Base-by-base conservation (phyloP, 2,329 filamentous ascomycete species). In the Lachnellula suecica region DNA sequence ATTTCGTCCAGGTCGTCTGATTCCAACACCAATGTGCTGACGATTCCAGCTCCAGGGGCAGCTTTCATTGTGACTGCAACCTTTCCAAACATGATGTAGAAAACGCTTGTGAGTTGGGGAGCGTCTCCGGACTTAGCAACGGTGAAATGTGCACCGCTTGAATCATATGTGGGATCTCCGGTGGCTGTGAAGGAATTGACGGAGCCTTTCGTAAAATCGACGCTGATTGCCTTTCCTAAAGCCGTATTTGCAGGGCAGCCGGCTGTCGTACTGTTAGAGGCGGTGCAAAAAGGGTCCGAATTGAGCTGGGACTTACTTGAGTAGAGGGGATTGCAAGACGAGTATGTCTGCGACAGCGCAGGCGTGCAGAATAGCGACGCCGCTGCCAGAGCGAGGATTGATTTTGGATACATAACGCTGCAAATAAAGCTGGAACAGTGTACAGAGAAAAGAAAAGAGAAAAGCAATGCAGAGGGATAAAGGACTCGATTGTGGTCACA, bases 41-140 rank as follows among this genome's bases (percentile, higher is more conserved):
- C 92, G 63, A 99, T 97, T 54, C 94, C 94, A 9, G 83, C 85
- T 7, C 94, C 94, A 0, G 91, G 87, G 9, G 94, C 91, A 23
- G 90, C 85, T 72, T 93, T 92, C 76, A 97, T 80, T 27, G 83
- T 86, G 61, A 92, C 83, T 60, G 96, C 88, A 66, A 97, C 89
- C 58, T 87, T 88, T 61, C 94, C 94, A 70, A 97, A 99, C 94
- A 99, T 97, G 75, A 99, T 96, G 78, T 97, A 97, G 82, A 96
- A 97, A 65, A 94, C 83, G 56, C 91, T 96, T 59, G 81, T 81
- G 56, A 99, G 82, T 69, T 93, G 88, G 0, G 94, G 94, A 3
- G 91, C 83, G 67, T 99, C 90, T 52, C 93, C 92, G 46, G 85
- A 79, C 66, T 85, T 75, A 47, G 83, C 72, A 47, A 99, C 86